Evolutionary conservation across 148 eudicot genomes (phyloP).

Genomic region (Spergularia bocconei): DNA sequence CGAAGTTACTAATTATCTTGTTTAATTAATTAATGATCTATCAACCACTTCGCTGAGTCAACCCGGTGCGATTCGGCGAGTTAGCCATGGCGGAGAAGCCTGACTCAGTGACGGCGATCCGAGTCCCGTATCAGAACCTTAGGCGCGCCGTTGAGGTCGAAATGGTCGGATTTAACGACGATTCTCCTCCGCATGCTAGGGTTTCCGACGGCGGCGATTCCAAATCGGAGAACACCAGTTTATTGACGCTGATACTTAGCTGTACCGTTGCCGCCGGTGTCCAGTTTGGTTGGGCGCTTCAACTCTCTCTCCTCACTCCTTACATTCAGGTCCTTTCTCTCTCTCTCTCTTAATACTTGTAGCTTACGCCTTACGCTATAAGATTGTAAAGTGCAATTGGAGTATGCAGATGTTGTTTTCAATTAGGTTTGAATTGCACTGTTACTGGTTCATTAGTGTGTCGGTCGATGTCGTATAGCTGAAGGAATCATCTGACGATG

Average conservation of each 20-base stretch:
- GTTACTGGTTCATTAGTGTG: not conserved
- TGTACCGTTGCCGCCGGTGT: conserved; percentile 89
- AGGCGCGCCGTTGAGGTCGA: conserved; percentile 38
- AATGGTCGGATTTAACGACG: conserved; percentile 28
- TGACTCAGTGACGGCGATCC: conserved; percentile 38
- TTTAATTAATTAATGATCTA: not conserved
- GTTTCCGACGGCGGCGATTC: conserved; percentile 27
- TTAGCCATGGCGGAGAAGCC: conserved; percentile 13
- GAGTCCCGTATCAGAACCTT: conserved; percentile 39
- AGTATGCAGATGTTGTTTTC: not conserved
- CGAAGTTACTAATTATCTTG: too few relatives aligned
- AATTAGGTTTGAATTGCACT: not conserved
- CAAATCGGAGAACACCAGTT: conserved; percentile 31
- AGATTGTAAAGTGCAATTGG: not conserved
- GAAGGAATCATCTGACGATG: not conserved
- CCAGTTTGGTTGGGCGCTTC: conserved; percentile 93
- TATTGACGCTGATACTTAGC: conserved; percentile 64
- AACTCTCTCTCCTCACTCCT: conserved; percentile 92
- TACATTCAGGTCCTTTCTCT: conserved; percentile 60
- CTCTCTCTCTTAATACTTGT: not conserved
- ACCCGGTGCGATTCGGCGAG: not conserved
- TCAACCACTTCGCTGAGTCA: conserved; percentile 13
- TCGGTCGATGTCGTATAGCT: not conserved
- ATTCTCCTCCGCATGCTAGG: conserved; percentile 16
- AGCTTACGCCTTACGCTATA: not conserved